Base-by-base conservation (phyloP, 2,329 filamentous ascomycete species). In the Gnomoniopsis smithogilvyi region DNA sequence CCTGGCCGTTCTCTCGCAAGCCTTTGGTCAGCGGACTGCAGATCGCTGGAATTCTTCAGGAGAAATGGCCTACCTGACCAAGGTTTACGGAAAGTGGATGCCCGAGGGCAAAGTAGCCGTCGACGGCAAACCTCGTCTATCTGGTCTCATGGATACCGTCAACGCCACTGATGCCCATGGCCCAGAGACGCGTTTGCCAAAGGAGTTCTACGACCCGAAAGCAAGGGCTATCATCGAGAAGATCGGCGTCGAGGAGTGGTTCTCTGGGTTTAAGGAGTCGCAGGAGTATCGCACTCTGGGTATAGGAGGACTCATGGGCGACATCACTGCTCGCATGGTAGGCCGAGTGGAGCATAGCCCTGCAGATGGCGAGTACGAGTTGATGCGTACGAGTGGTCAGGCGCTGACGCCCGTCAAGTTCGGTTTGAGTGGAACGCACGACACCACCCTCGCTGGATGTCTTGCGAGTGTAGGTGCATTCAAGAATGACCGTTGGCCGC, bases 91-190 rank as follows among this genome's bases (percentile, higher is more conserved):
- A 38, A 92, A 90, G 71, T 96, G 89, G 85, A 96, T 98, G 90
- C 91, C 92, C 0, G 80, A 85, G 8, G 80, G 81, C 38, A 81
- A 81, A 43, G 87, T 97, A 10, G 90, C 89, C 26, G 91, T 98
- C 10, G 92, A 97, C 72, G 88, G 87, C 1, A 88, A 88, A 61
- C 95, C 95, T 0, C 82, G 93, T 48, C 79, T 98, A 14, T 92
- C 87, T 6, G 95, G 95, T 55, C 89, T 99, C 67, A 92, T 96
- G 89, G 95, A 99, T 74, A 95, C 91, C 0, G 83, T 98, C 68
- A 98, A 97, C 70, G 86, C 91, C 7, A 96, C 92, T 0, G 79
- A 90, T 14, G 94, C 93, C 2, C 95, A 98, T 70, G 91, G 91
- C 0, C 84, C 89, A 0, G 82, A 83, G 12, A 97, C 93, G 0